Evolutionary conservation across 768 basidiomycete genomes (phyloP).

Genomic region (Filobasidium floriforme): DNA sequence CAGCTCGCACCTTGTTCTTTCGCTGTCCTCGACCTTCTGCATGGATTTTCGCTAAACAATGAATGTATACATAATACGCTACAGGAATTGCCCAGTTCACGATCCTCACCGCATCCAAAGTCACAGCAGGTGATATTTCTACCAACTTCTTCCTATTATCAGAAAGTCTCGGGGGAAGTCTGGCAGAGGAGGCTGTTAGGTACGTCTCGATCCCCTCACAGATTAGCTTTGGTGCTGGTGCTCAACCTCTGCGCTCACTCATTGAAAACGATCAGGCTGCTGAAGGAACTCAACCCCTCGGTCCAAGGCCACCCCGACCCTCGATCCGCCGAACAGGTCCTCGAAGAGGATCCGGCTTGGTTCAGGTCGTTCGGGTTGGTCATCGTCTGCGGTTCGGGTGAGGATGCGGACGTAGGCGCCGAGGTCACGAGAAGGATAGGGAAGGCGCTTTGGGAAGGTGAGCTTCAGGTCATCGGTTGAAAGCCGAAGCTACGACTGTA

Average conservation of each 20-base stretch:
- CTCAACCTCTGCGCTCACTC: too few species aligned
- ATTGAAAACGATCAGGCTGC: constrained; percentile 46
- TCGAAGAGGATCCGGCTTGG: constrained; percentile 55
- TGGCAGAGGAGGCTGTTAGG: constrained; percentile 70
- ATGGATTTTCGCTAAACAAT: too few species aligned
- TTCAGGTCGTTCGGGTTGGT: constrained; percentile 66
- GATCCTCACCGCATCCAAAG: constrained; percentile 62
- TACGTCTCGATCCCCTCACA: constrained; percentile 18
- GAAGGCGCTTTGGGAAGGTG: not conserved
- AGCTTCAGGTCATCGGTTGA: not conserved
- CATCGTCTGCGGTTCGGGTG: constrained; percentile 45
- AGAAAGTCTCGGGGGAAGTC: constrained; percentile 67
- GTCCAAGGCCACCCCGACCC: constrained; percentile 63
- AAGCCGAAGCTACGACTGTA: too few species aligned
- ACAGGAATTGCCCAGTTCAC: constrained; percentile 84
- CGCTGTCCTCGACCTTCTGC: too few species aligned
- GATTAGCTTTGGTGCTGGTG: not conserved
- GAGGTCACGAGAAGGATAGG: not conserved
- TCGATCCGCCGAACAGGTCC: constrained; percentile 43
- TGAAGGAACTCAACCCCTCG: constrained; percentile 78
- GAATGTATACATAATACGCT: too few species aligned
- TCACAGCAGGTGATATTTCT: constrained; percentile 70
- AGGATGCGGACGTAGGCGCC: not conserved
- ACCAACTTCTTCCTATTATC: constrained; percentile 93
- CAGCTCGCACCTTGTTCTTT: not conserved